These are phyloP conservation scores for Gremmenia infestans DNA, from an alignment of 2,329 filamentous ascomycete species.

Conservation along the genomic window DNA sequence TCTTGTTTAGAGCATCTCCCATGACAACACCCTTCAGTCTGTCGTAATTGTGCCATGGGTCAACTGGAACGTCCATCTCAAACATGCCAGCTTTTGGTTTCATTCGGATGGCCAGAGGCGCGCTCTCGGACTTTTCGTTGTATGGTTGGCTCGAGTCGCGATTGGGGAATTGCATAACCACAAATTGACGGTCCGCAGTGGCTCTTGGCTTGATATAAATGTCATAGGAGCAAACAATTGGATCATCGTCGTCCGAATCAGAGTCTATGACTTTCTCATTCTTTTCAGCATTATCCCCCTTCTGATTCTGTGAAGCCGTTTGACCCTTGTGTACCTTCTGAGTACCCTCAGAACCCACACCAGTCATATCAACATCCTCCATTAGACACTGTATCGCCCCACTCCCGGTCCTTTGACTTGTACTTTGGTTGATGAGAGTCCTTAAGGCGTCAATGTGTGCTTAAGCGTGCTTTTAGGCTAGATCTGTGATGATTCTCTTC, in stretches of 20 bases:
- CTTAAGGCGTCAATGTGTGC: not conserved
- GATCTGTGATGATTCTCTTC: not conserved
- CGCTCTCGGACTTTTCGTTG: conserved; percentile 47
- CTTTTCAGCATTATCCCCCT: not conserved
- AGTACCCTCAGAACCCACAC: not conserved
- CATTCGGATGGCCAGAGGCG: conserved; percentile 70
- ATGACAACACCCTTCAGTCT: conserved; percentile 75
- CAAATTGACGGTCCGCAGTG: conserved; percentile 57
- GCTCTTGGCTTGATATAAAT: conserved; percentile 78
- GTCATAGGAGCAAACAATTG: conserved; percentile 70
- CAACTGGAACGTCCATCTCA: conserved; percentile 86
- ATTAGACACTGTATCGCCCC: not conserved
- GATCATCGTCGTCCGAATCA: conserved; percentile 45
- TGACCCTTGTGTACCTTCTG: not conserved
- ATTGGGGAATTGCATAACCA: conserved; percentile 87
- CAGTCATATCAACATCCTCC: not conserved
- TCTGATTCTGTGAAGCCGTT: not conserved
- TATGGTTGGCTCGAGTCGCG: conserved; percentile 57
- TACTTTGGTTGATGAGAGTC: not conserved
- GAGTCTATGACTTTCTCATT: conserved; percentile 4
- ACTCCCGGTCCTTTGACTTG: not conserved
- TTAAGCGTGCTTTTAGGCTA: not conserved
- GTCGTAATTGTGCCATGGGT: conserved; percentile 68
- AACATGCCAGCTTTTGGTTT: conserved; percentile 80
- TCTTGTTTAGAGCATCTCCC: conserved; percentile 67